Percentiles rank a stretch among this genome's conserved stretches.
Conservation (phyloP, 73 alveolate genomes). For the Paramecium primaurelia region DNA sequence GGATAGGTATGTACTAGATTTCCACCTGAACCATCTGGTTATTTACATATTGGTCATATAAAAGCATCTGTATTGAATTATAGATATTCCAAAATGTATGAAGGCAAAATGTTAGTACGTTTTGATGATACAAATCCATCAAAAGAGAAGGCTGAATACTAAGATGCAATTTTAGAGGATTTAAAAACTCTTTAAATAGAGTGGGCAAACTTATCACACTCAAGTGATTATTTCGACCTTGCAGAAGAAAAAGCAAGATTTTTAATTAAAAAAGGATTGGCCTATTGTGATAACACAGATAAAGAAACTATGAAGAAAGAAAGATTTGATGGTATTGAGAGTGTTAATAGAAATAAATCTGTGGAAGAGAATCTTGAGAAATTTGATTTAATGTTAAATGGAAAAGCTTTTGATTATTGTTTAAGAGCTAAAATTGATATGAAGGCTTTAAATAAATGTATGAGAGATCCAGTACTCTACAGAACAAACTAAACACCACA, state of each 20-base stretch:
- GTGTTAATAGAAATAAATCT: slow-evolving; percentile 78
- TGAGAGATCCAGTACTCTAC: slow-evolving; percentile 98
- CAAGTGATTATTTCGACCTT: slow-evolving; percentile 89
- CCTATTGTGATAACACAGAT: slow-evolving; percentile 96
- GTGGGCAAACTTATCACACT: slow-evolving; percentile 87
- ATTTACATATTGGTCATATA: slow-evolving; percentile 96
- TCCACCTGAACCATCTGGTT: slow-evolving; percentile 96
- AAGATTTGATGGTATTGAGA: slow-evolving; percentile 88
- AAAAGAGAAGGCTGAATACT: slow-evolving; percentile 90
- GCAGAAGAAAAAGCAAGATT: slow-evolving; percentile 77
- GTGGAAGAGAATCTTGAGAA: slow-evolving; percentile 82
- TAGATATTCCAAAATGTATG: slow-evolving; percentile 93
- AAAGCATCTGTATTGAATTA: slow-evolving; percentile 98
- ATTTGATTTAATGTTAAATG: slow-evolving; percentile 51
- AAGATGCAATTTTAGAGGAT: slow-evolving; percentile 84
- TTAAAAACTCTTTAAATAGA: slow-evolving; percentile 76
- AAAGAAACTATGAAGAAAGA: slow-evolving; percentile 93
- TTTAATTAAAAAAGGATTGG: slow-evolving; percentile 85
- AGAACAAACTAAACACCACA: slow-evolving; percentile 85
- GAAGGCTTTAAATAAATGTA: slow-evolving; percentile 84
- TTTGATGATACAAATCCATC: slow-evolving; percentile 98
- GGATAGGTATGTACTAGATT: slow-evolving; percentile 96
- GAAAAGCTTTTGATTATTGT: slow-evolving; percentile 80
- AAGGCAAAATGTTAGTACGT: slow-evolving; percentile 96
- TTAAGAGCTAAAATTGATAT: slow-evolving; percentile 93